These are phyloP conservation scores for Trypanosomatidae sp. DNA, from an alignment of 208 protist genomes.

Conservation along the genomic window DNA sequence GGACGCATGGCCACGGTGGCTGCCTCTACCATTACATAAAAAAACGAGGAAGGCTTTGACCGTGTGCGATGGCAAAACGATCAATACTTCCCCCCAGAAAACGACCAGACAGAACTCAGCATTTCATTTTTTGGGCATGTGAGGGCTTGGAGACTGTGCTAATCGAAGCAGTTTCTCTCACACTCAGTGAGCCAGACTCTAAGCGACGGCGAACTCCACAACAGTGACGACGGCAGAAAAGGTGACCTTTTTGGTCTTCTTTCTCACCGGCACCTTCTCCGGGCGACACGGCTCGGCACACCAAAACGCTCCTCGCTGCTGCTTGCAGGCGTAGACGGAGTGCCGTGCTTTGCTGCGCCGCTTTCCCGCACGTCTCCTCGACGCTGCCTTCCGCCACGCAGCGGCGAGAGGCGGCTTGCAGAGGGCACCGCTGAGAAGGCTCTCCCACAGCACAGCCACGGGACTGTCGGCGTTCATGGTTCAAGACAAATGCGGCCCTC, in stretches of 20 bases:
- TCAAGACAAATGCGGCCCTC: no score
- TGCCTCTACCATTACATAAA: no score
- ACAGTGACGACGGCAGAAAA: conserved; percentile 27
- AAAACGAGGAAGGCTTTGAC: no score
- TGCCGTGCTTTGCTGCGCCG: background rate
- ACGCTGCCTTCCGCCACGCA: background rate
- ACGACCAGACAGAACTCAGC: no score
- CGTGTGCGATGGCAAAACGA: no score
- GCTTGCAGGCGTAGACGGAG: conserved; percentile 20
- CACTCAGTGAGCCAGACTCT: background rate
- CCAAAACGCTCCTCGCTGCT: conserved; percentile 17
- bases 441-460: conserved; percentile 22
- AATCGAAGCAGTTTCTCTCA: no score
- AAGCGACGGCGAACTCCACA: conserved; percentile 19
- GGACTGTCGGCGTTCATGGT: background rate
- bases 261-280: conserved; percentile 11
- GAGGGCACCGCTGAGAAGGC: conserved; percentile 1
- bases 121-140: background rate
- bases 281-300: conserved; percentile 26
- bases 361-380: no score
- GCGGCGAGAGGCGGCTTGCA: background rate
- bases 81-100: no score
- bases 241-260: conserved; percentile 20
- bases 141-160: no score
- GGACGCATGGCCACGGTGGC: no score